These are phyloP conservation scores for Fusarium incarnatum DNA, from an alignment of 2,329 filamentous ascomycete species.

Conservation along the genomic window DNA sequence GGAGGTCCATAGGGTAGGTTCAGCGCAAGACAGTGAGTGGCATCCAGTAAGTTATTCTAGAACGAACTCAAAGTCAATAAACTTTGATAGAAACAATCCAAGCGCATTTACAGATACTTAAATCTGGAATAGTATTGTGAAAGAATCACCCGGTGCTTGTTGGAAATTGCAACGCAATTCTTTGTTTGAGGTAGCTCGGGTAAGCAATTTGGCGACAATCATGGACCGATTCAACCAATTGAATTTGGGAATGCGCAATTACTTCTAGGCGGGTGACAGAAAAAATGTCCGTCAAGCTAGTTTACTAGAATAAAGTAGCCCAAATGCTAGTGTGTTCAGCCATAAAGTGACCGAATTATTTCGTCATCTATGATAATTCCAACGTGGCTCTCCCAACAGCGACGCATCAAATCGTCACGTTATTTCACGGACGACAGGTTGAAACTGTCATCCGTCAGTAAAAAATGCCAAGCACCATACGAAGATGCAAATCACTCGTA, in stretches of 20 bases:
- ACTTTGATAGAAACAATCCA: not conserved
- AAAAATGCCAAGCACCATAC: not conserved
- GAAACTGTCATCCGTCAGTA: not conserved
- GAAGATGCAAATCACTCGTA: not conserved
- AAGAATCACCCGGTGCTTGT: not conserved
- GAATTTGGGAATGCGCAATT: fast-evolving
- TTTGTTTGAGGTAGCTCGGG: not conserved
- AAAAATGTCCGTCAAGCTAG: no score
- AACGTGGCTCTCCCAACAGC: not conserved
- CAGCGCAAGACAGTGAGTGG: not conserved
- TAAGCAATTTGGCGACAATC: not conserved
- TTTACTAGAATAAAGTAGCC: no score
- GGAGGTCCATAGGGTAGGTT: not conserved
- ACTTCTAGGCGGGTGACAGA: no score
- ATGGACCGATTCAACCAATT: not conserved
- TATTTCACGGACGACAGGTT: not conserved
- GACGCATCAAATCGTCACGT: not conserved
- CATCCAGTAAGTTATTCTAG: not conserved
- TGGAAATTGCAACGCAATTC: not conserved
- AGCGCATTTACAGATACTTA: not conserved
- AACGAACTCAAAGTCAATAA: not conserved
- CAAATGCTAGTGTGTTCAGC: no score
- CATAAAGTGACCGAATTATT: no score
- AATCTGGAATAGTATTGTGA: not conserved
- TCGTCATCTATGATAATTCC: no score